phyloP scores from a whole-genome alignment of 1,284 basidiomycete genomes.

The Ustilago esculenta region DNA sequence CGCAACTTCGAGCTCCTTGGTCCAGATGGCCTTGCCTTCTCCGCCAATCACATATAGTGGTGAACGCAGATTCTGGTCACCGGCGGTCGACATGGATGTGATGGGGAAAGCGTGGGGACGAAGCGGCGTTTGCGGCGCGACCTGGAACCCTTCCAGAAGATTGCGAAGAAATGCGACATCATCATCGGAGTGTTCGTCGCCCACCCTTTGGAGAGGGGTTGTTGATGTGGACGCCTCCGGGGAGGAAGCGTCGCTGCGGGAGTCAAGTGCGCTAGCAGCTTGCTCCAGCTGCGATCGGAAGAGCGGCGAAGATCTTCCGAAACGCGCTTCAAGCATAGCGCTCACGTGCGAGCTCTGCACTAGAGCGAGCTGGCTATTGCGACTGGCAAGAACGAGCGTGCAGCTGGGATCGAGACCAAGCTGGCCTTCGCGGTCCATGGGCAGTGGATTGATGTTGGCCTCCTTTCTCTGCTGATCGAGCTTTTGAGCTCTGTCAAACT shows the following conservation, averaged over 20 bases:
- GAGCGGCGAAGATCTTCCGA: slow-evolving; percentile 53
- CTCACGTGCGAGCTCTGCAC: slow-evolving; percentile 60
- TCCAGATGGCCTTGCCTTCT: slow-evolving; percentile 84
- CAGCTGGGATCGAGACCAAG: slow-evolving; percentile 50
- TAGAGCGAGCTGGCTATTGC: slow-evolving; percentile 60
- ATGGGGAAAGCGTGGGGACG: slow-evolving; percentile 68
- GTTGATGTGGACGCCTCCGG: slow-evolving; percentile 9
- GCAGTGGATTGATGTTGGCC: slow-evolving; percentile 61
- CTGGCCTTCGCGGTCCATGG: slow-evolving; percentile 36
- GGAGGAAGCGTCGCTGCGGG: not conserved
- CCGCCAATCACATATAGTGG: slow-evolving; percentile 71
- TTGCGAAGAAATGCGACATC: slow-evolving; percentile 32
- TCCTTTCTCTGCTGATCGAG: slow-evolving; percentile 46
- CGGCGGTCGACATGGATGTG: slow-evolving; percentile 86
- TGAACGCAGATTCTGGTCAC: slow-evolving; percentile 85
- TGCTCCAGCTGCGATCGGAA: slow-evolving; percentile 38
- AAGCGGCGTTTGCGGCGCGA: slow-evolving; percentile 8
- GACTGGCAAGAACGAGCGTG: slow-evolving; percentile 58
- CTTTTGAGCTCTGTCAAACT: slow-evolving; percentile 43
- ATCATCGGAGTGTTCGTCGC: slow-evolving; percentile 16
- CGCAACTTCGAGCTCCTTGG: slow-evolving; percentile 89
- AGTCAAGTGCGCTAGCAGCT: not conserved
- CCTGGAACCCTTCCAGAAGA: slow-evolving; percentile 24
- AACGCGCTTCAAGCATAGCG: slow-evolving; percentile 59
- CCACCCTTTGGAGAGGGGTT: slow-evolving; percentile 25